These are phyloP conservation scores for Linnemannia zychae DNA, from an alignment of 192 early-diverging fungal species.

Conservation along the genomic window DNA sequence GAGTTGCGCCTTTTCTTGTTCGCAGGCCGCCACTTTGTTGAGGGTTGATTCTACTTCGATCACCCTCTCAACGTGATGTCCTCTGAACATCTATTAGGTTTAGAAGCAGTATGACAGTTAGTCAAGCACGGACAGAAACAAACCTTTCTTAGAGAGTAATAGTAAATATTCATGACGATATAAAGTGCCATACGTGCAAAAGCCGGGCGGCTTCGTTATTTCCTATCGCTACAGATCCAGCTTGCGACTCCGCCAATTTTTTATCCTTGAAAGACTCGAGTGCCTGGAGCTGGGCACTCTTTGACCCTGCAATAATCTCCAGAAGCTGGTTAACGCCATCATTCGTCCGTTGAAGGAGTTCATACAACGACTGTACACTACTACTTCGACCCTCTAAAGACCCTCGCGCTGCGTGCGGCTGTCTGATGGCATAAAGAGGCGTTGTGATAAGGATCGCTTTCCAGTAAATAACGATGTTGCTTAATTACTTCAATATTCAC, in stretches of 20 bases:
- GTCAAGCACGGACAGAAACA: too few species aligned
- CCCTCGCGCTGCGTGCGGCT: not conserved
- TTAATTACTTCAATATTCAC: not conserved
- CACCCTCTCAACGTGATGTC: conserved; percentile 38
- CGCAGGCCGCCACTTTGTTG: conserved; percentile 20
- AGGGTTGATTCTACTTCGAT: conserved; percentile 23
- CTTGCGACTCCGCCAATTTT: not conserved
- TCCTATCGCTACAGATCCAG: not conserved
- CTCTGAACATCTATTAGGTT: conserved; percentile 14
- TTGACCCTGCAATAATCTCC: conserved; percentile 1
- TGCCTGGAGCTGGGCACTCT: not conserved
- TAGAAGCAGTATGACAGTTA: not conserved
- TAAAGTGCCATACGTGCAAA: not conserved
- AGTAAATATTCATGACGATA: not conserved
- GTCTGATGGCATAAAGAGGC: not conserved
- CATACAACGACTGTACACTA: not conserved
- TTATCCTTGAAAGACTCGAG: conserved; percentile 9
- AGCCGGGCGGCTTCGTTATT: not conserved
- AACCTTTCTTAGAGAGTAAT: too few species aligned
- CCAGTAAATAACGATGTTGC: not conserved
- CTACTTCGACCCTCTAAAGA: not conserved
- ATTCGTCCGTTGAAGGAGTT: not conserved
- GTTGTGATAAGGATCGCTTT: not conserved
- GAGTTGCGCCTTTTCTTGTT: conserved; percentile 27
- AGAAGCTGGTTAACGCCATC: conserved; percentile 10